Percentiles rank a stretch among this genome's conserved stretches.
Evolutionary conservation across 2,329 filamentous ascomycete species (phyloP).

Genomic region (Fusarium veterinarium): DNA sequence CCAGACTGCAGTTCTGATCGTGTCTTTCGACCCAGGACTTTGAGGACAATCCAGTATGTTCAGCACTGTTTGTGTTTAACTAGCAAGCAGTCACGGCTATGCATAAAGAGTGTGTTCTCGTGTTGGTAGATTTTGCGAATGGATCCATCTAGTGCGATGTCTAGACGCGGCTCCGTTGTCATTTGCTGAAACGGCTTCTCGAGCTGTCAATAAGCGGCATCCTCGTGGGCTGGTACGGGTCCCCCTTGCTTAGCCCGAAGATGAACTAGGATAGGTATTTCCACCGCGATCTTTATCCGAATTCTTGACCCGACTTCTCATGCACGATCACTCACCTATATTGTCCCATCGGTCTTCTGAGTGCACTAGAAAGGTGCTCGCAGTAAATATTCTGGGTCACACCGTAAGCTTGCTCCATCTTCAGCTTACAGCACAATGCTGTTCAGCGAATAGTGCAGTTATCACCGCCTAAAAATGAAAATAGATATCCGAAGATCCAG

Average conservation of each 20-base stretch:
- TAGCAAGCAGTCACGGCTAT: not conserved
- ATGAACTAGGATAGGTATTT: constrained; percentile 21
- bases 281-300: constrained; percentile 7
- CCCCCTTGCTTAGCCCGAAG: constrained; percentile 17
- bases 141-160: constrained; percentile 2
- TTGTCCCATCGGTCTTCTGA: not conserved
- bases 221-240: constrained; percentile 10
- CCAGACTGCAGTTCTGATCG: not conserved
- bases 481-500: not conserved
- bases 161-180: constrained; percentile 9
- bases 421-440: not conserved
- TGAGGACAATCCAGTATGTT: not conserved
- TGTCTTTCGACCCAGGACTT: not conserved
- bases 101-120: constrained; percentile 2
- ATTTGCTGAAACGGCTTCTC: constrained; percentile 24
- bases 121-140: constrained; percentile 5
- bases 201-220: constrained; percentile 32
- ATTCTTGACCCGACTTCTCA: constrained; percentile 1
- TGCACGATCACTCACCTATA: not conserved
- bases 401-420: not conserved
- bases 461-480: not conserved
- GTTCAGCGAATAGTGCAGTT: not conserved
- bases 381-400: not conserved
- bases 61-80: not conserved
- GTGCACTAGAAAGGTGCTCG: not conserved